phyloP scores from a whole-genome alignment of 495 filamentous ascomycete species.

The Penicillium atrosanguineum region DNA sequence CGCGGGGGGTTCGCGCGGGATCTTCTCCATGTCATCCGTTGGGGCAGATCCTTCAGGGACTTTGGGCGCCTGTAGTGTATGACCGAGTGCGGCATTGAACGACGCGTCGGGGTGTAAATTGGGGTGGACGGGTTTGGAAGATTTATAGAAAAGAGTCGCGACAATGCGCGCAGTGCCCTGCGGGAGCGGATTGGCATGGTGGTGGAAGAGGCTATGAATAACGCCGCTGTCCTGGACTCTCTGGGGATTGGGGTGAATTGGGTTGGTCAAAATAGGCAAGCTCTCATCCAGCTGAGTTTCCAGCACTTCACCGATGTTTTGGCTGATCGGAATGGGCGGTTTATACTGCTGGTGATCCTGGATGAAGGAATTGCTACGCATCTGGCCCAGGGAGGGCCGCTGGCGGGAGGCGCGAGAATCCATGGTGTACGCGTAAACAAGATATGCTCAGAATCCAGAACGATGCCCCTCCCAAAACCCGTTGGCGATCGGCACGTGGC shows the following conservation, averaged over 20 bases:
- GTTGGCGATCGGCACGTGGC: slow-evolving; percentile 19
- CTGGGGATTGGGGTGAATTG: slow-evolving; percentile 44
- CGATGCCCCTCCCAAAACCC: slow-evolving; percentile 7
- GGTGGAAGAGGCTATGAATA: slow-evolving; percentile 44
- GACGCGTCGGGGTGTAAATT: slow-evolving; percentile 43
- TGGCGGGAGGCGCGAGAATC: slow-evolving; percentile 32
- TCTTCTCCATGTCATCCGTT: slow-evolving; percentile 63
- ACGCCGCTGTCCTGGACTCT: slow-evolving; percentile 44
- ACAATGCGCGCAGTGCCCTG: slow-evolving; percentile 40
- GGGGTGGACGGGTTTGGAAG: slow-evolving; percentile 40
- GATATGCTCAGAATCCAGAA: not conserved
- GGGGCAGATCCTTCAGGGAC: slow-evolving; percentile 56
- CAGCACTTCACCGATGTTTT: slow-evolving; percentile 45
- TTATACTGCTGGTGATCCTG: slow-evolving; percentile 75
- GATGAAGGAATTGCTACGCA: slow-evolving; percentile 69
- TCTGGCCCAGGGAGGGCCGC: slow-evolving; percentile 43
- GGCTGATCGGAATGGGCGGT: slow-evolving; percentile 45
- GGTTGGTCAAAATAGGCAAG: slow-evolving; percentile 34
- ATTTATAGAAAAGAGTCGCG: slow-evolving; percentile 50
- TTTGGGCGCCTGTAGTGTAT: slow-evolving; percentile 38
- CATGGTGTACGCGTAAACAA: slow-evolving; percentile 19
- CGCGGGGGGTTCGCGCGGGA: slow-evolving; percentile 68
- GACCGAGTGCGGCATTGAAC: slow-evolving; percentile 18
- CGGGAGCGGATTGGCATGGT: slow-evolving; percentile 35
- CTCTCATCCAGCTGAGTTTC: slow-evolving; percentile 22